Evolutionary conservation across 768 basidiomycete species (phyloP).

Genomic region (Phaeotremella fagi): DNA sequence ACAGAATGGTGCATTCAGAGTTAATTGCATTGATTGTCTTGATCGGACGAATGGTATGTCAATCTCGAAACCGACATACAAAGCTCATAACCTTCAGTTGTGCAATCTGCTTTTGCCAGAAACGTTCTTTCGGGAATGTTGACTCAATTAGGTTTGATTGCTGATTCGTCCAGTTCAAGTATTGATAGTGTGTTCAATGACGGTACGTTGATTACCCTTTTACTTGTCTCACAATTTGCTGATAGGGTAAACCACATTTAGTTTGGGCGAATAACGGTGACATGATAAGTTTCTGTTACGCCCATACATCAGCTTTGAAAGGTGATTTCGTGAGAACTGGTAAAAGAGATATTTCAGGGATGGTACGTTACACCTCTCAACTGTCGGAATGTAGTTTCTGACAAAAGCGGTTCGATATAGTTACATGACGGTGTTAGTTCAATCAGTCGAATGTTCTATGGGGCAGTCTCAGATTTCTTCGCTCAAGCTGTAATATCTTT

Average conservation of each 20-base stretch:
- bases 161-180: slow-evolving; percentile 51
- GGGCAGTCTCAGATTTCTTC: slow-evolving; percentile 75
- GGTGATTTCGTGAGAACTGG: slow-evolving; percentile 69
- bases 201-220: slow-evolving; percentile 65
- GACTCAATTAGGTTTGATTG: slow-evolving; percentile 48
- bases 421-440: slow-evolving; percentile 91
- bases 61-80: too few relatives aligned
- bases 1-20: slow-evolving; percentile 78
- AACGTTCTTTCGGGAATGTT: slow-evolving; percentile 58
- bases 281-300: slow-evolving; percentile 74
- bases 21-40: slow-evolving; percentile 90
- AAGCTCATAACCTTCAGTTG: too few relatives aligned
- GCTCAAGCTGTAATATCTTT: slow-evolving; percentile 78
- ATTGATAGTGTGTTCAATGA: slow-evolving; percentile 50
- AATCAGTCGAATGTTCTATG: slow-evolving; percentile 60
- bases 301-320: slow-evolving; percentile 94
- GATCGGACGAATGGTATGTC: slow-evolving; percentile 95
- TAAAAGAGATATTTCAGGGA: slow-evolving; percentile 84
- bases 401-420: slow-evolving; percentile 3
- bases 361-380: slow-evolving; percentile 53
- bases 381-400: neutral
- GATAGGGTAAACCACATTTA: too few relatives aligned
- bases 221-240: neutral
- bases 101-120: slow-evolving; percentile 88
- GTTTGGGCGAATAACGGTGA: slow-evolving; percentile 99